Evolutionary conservation across 495 filamentous ascomycete species (phyloP), one percentile per base, ranked within the genome.

Genomic region (Hypoxylon rickii): DNA sequence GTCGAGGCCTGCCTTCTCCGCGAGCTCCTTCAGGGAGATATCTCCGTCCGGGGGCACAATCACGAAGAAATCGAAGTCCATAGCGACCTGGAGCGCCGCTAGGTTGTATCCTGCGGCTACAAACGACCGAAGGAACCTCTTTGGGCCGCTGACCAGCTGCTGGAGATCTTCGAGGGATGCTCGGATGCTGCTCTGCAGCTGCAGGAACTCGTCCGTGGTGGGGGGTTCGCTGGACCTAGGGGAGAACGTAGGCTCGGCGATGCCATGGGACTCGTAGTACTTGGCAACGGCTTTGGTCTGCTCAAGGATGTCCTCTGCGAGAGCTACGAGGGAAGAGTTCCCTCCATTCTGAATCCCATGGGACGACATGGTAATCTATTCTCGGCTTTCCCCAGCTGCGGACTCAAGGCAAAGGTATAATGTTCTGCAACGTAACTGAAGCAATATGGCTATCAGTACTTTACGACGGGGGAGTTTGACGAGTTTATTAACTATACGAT

Each of bases 21-120:
- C 70, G 10, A 72, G 32, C 16, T 68, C 55, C 3, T 24, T 16
- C 0, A 65, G 2, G 0, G 39, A 3, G 17, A 70, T 69, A 1
- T 39, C 37, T 7, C 55, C 52, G 2, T 51, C 22, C 1, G 22
- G n/a, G 8, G 63, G 63, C 10, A 67, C 44, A 2, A 34, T 3
- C 1, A 38, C n/a, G 38, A 70, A 71, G 43, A 70, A 73, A 2
- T 49, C 33, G 20, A 67, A 67, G 3, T 73, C 65, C 1, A 70
- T 43, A 0, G 70, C 70, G 5, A 68, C 37, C 48, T 73, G 70
- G 18, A 63, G 44, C 8, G 69, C 67, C 0, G 48, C 64, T 0
- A 74, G 36, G 1, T 74, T 70, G 48, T 70, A 63, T 21, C 43
- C 22, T 7, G 15, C 12, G 10, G 18, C 29, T 24, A 32, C 37